Percentiles rank a stretch among this genome's conserved stretches.
Evolutionary conservation across 2,329 filamentous ascomycete genomes (phyloP).

Genomic region (Aspergillus sp.): DNA sequence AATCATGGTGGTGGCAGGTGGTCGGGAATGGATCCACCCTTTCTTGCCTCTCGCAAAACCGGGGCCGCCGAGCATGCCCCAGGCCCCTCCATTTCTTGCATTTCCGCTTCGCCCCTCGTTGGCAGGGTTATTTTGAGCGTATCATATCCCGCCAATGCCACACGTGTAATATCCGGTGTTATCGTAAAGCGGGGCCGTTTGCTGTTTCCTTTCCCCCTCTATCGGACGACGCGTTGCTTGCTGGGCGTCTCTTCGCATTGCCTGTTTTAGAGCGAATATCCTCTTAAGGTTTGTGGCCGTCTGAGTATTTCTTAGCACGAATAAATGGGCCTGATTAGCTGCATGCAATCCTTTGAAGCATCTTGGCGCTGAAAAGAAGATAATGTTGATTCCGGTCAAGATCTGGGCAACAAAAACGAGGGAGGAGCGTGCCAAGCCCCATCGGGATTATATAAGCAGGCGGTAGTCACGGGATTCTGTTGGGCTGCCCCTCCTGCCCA

Average conservation of each 20-base stretch:
- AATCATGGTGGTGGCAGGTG: background rate
- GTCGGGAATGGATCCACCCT: conserved; percentile 22
- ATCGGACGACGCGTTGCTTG: background rate
- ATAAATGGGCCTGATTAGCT: background rate
- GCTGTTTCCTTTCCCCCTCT: background rate
- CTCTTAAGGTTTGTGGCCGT: background rate
- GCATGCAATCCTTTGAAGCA: background rate
- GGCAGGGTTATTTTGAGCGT: conserved; percentile 26
- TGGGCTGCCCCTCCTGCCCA: background rate
- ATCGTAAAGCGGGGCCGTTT: background rate
- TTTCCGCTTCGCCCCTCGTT: conserved; percentile 17
- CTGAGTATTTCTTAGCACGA: background rate
- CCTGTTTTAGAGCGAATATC: background rate
- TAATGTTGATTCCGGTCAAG: no score
- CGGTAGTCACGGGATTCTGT: no score
- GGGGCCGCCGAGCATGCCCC: conserved; percentile 13
- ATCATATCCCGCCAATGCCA: conserved; percentile 31
- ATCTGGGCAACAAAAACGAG: no score
- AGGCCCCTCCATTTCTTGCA: conserved; percentile 14
- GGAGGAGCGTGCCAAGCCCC: background rate
- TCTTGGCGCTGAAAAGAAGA: background rate
- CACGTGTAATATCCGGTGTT: conserved; percentile 27
- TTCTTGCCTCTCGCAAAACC: conserved; percentile 25
- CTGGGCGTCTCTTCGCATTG: background rate
- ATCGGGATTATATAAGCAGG: background rate